phyloP scores from a whole-genome alignment of 129 eudicot genomes.

The Kitagawia praeruptora region DNA sequence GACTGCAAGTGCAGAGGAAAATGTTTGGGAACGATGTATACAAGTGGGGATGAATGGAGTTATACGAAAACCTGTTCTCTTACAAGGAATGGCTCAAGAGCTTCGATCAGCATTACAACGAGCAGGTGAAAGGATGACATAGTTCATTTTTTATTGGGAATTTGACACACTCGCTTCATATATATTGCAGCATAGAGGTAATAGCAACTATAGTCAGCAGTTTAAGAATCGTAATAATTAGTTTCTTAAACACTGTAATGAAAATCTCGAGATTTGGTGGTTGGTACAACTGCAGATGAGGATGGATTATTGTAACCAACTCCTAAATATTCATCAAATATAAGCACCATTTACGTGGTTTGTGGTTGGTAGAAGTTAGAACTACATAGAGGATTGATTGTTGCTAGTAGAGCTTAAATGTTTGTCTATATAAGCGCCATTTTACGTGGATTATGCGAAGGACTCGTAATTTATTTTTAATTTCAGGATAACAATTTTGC shows the following conservation, averaged over 20 bases:
- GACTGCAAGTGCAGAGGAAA: constrained; percentile 74
- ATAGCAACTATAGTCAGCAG: not conserved
- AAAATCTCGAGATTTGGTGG: not conserved
- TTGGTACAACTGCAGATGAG: not conserved
- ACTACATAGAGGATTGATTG: not conserved
- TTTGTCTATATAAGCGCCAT: not conserved
- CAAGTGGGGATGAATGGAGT: constrained; percentile 83
- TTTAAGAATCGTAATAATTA: not conserved
- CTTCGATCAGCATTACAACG: constrained; percentile 47
- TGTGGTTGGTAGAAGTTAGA: not conserved
- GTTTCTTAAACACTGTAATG: not conserved
- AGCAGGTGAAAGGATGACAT: constrained; percentile 35
- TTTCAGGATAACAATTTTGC: not conserved
- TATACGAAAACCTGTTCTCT: constrained; percentile 63
- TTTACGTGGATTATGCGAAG: not conserved
- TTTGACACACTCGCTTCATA: not conserved
- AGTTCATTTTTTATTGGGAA: not conserved
- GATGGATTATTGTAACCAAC: not conserved
- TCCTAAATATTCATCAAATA: not conserved
- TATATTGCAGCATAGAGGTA: not conserved
- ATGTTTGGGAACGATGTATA: constrained; percentile 67
- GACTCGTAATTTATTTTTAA: not conserved
- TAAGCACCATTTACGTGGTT: not conserved
- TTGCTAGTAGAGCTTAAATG: not conserved
- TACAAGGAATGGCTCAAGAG: constrained; percentile 53